Conservation (phyloP, 2,329 filamentous ascomycete genomes). For the Verticillium tricorpus region DNA sequence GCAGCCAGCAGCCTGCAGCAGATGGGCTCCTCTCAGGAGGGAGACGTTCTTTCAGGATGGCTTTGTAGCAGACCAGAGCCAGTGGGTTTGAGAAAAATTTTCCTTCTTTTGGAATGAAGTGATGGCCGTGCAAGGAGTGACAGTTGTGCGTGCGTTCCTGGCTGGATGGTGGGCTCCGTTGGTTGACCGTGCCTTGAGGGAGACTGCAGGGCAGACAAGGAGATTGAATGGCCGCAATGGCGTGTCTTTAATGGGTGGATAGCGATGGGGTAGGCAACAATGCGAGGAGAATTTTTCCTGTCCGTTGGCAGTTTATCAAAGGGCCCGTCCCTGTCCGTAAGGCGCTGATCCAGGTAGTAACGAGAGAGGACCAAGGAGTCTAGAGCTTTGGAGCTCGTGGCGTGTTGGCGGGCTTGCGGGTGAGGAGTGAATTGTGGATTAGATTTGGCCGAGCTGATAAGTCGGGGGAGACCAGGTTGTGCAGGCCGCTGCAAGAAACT, state of each 20-base stretch:
- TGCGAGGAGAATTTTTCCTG: background rate
- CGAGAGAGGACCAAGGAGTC: constrained; percentile 1
- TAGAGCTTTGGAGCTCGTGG: constrained; percentile 5
- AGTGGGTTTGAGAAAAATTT: constrained; percentile 7
- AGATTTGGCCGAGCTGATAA: constrained; percentile 16
- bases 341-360: background rate
- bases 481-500: constrained; percentile 4
- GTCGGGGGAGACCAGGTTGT: background rate
- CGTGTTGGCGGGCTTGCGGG: constrained; percentile 9
- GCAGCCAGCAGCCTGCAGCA: background rate
- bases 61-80: background rate
- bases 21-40: constrained; percentile 4
- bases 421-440: constrained; percentile 1
- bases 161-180: constrained; percentile 2
- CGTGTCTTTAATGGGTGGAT: background rate
- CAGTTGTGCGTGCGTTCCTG: constrained; percentile 1
- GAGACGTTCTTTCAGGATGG: background rate
- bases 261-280: background rate
- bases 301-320: background rate
- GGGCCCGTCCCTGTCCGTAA: background rate
- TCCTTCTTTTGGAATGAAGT: constrained; percentile 1
- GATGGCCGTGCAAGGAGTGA: background rate
- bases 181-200: constrained; percentile 1
- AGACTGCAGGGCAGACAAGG: background rate
- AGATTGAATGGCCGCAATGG: background rate